A percentile compares a stretch with the other conserved stretches of the same genome.
Evolutionary conservation across 2,329 filamentous ascomycete species (phyloP).

Genomic region (Curvularia spicifera): DNA sequence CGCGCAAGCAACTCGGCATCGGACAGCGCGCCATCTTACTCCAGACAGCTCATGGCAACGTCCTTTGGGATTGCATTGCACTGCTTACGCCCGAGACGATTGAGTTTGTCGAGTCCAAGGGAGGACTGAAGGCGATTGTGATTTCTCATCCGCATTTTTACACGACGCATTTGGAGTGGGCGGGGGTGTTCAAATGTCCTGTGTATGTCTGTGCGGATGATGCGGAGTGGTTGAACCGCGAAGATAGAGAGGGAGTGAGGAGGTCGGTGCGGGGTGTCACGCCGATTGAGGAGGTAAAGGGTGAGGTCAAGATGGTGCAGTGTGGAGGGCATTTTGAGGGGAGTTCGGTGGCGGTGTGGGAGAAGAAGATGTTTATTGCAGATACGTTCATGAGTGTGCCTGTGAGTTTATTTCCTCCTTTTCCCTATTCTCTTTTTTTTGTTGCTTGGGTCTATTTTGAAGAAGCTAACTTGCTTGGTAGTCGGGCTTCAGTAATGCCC

Average conservation of each 20-base stretch:
- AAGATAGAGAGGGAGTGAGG: constrained; percentile 51
- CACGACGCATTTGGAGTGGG: constrained; percentile 77
- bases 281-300: constrained; percentile 53
- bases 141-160: constrained; percentile 87
- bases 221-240: constrained; percentile 65
- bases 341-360: constrained; percentile 69
- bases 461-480: neutral
- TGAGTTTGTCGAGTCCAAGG: constrained; percentile 62
- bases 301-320: constrained; percentile 65
- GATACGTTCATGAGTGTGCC: constrained; percentile 79
- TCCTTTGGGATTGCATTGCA: constrained; percentile 81
- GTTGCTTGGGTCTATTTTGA: neutral
- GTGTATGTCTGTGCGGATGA: constrained; percentile 74
- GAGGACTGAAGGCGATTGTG: constrained; percentile 72
- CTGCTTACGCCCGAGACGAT: constrained; percentile 71
- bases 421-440: neutral
- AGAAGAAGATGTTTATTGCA: constrained; percentile 68
- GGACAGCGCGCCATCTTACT: constrained; percentile 77
- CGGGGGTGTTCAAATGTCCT: constrained; percentile 68
- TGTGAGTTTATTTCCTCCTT: constrained; percentile 38
- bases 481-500: constrained; percentile 47
- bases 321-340: constrained; percentile 82
- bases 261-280: constrained; percentile 54
- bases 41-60: constrained; percentile 68
- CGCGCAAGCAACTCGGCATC: constrained; percentile 66